Conservation (phyloP, 306 rosid genomes). For the Vachellia pachyceras region DNA sequence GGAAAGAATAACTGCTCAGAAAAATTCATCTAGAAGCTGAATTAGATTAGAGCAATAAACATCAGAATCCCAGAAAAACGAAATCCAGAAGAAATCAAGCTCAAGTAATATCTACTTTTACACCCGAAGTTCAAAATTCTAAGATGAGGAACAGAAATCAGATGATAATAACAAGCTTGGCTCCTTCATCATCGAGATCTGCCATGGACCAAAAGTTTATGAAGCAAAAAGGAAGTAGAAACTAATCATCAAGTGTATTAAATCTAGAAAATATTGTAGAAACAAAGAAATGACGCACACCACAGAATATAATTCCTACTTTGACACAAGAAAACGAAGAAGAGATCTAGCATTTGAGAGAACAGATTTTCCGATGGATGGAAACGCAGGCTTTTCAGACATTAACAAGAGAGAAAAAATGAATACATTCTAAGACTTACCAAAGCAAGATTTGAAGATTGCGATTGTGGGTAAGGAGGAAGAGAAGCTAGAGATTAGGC, state of each 20-base stretch:
- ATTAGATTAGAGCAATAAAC: conserved; percentile 20
- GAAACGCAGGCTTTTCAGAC: conserved; percentile 24
- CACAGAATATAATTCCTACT: conserved; percentile 29
- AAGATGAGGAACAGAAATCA: conserved; percentile 29
- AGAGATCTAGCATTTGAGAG: conserved; percentile 48
- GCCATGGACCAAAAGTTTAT: conserved; percentile 27
- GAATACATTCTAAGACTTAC: conserved; percentile 52
- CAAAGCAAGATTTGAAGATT: conserved; percentile 34
- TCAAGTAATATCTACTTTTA: background rate
- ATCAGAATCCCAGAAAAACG: background rate
- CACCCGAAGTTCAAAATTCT: conserved; percentile 7
- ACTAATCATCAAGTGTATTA: conserved; percentile 6
- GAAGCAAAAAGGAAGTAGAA: background rate
- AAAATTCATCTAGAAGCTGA: conserved; percentile 21
- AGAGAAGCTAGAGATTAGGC: background rate
- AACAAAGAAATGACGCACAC: conserved; percentile 20
- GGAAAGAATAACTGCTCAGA: conserved; percentile 2
- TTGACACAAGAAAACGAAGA: background rate
- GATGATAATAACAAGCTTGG: conserved; percentile 27
- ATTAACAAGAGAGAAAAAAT: conserved; percentile 19
- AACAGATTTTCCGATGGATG: background rate
- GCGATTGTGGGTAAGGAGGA: conserved; percentile 32
- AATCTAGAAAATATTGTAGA: background rate
- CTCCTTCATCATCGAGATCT: conserved; percentile 51
- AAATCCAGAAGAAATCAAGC: background rate